A percentile compares a stretch with the other conserved stretches of the same genome.
These are phyloP conservation scores for Aspergillus ustus DNA, from an alignment of 2,329 filamentous ascomycete species.

Conservation along the genomic window DNA sequence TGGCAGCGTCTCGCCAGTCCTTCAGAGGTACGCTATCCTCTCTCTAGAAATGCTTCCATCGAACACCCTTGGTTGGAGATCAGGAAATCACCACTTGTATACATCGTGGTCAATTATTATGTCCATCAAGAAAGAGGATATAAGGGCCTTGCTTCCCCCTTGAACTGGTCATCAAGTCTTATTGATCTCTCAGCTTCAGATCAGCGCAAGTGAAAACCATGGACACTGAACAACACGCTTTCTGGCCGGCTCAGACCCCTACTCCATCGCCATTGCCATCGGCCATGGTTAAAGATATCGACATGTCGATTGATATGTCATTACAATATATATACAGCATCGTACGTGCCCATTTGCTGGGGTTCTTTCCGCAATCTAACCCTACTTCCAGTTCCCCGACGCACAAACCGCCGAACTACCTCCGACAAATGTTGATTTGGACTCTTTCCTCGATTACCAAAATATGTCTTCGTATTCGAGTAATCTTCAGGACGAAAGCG, in stretches of 20 bases:
- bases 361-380: no score
- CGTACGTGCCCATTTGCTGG: no score
- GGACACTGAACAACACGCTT: neutral
- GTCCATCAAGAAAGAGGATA: neutral
- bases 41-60: neutral
- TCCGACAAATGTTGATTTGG: neutral
- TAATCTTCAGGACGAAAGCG: neutral
- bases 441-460: neutral
- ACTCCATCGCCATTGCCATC: neutral
- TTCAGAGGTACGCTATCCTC: neutral
- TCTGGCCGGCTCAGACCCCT: neutral
- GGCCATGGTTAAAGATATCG: neutral
- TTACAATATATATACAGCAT: neutral
- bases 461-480: neutral
- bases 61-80: neutral
- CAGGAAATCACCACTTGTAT: neutral
- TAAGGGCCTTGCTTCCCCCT: neutral
- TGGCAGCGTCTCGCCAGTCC: neutral
- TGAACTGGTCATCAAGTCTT: neutral
- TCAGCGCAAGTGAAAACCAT: neutral
- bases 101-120: neutral
- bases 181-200: neutral
- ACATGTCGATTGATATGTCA: neutral
- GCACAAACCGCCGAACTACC: neutral
- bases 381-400: neutral